Percentiles rank a stretch among this genome's conserved stretches.
These are phyloP conservation scores for Physcomitrium patens DNA, from an alignment of 225 moss, liverwort and hornwort species.

Conservation along the genomic window DNA sequence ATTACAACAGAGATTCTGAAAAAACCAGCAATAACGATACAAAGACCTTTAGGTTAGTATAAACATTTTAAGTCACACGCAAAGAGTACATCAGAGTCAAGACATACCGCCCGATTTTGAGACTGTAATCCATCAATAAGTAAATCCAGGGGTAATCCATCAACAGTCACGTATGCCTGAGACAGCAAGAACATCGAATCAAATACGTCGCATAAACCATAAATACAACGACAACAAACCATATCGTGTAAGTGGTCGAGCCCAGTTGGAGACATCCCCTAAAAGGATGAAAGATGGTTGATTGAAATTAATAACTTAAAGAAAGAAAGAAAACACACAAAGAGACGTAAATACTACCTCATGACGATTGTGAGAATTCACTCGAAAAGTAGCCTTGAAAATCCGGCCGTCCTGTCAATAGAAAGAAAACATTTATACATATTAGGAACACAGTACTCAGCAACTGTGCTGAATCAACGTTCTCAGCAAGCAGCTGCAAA, in stretches of 20 bases:
- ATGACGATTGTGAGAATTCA: constrained; percentile 82
- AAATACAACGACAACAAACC: not conserved
- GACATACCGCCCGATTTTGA: constrained; percentile 85
- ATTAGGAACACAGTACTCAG: constrained; percentile 13
- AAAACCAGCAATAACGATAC: not conserved
- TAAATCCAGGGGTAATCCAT: constrained; percentile 79
- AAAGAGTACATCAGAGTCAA: not conserved
- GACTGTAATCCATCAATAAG: constrained; percentile 79
- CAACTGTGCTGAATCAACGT: too few relatives aligned
- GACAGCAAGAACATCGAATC: not conserved
- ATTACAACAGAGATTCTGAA: not conserved
- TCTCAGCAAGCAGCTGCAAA: too few relatives aligned
- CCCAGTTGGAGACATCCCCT: not conserved
- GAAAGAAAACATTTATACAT: not conserved
- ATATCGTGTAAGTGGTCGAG: not conserved
- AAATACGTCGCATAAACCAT: not conserved
- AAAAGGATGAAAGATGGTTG: not conserved
- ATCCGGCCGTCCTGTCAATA: constrained; percentile 65
- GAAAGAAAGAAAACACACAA: not conserved
- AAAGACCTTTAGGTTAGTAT: not conserved
- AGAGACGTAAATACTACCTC: constrained; percentile 56
- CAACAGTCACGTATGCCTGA: constrained; percentile 93
- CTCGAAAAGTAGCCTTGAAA: constrained; percentile 77
- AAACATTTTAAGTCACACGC: not conserved
- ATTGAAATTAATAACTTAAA: not conserved